phyloP scores from a whole-genome alignment of 768 basidiomycete genomes.

The Termitomyces sp. region DNA sequence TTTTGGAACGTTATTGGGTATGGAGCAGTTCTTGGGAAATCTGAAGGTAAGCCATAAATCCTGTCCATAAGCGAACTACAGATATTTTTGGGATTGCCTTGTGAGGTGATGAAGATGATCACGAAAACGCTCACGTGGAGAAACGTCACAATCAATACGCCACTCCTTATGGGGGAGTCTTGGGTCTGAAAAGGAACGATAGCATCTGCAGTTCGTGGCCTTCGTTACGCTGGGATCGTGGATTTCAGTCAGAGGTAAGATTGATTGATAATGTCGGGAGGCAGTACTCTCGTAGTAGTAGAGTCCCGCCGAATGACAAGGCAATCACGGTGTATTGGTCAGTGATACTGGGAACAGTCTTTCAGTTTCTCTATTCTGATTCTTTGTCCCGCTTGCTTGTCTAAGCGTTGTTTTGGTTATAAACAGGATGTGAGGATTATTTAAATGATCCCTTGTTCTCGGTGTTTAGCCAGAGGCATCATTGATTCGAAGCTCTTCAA shows the following conservation, averaged over 20 bases:
- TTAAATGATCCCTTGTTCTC: constrained; percentile 6
- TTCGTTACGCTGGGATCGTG: constrained; percentile 6
- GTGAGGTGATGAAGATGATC: background rate
- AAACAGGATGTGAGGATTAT: background rate
- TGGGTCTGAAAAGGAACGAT: background rate
- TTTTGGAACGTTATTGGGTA: constrained; percentile 31
- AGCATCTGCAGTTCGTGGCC: background rate
- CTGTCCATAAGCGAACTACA: background rate
- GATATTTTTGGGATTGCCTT: background rate
- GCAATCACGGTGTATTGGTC: background rate
- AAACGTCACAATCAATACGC: constrained; percentile 1
- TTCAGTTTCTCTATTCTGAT: background rate
- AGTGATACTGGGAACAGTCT: constrained; percentile 10
- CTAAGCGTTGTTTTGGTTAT: background rate
- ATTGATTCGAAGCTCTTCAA: too few relatives aligned
- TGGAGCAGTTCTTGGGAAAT: constrained; percentile 15
- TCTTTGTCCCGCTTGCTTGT: background rate
- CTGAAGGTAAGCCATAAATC: background rate
- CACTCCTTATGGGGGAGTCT: constrained; percentile 6
- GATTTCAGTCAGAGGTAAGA: background rate
- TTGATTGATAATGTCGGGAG: background rate
- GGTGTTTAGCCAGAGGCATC: background rate
- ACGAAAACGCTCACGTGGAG: background rate
- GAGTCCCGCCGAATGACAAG: background rate
- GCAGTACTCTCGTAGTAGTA: background rate